Evolutionary conservation across 2,329 filamentous ascomycete genomes (phyloP).

Genomic region (Calycina herbarum): DNA sequence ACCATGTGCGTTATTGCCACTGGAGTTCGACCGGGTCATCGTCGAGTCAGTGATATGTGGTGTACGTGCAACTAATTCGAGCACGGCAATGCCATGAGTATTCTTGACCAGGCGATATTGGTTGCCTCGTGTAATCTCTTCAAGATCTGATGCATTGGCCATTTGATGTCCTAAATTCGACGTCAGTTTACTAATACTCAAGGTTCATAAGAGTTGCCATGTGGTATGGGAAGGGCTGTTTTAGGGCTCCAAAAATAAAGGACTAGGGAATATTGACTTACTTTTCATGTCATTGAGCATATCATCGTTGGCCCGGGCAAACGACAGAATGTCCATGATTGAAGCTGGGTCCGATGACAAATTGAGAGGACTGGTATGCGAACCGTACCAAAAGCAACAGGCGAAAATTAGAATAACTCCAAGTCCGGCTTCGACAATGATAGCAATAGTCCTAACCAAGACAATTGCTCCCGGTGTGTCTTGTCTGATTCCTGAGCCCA

Average conservation of each 20-base stretch:
- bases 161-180: not conserved
- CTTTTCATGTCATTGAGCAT: not conserved
- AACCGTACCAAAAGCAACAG: slow-evolving; percentile 23
- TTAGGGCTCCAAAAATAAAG: not conserved
- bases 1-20: not conserved
- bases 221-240: not conserved
- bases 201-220: not conserved
- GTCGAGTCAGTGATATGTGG: not conserved
- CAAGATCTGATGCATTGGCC: not conserved
- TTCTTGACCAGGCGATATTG: not conserved
- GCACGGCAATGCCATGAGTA: not conserved
- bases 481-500: not conserved
- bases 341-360: slow-evolving; percentile 34
- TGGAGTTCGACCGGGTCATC: not conserved
- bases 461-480: slow-evolving; percentile 23
- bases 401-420: slow-evolving; percentile 27
- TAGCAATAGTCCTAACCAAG: slow-evolving; percentile 30
- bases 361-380: slow-evolving; percentile 24
- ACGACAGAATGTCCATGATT: slow-evolving; percentile 31
- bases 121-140: not conserved
- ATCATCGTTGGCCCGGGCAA: not conserved
- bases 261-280: not conserved
- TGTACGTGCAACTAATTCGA: slow-evolving; percentile 16
- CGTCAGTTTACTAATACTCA: not conserved
- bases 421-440: slow-evolving; percentile 32